Evolutionary conservation across 345 rosid genomes (phyloP), one percentile per base, ranked within the genome.

Genomic region (Eucalyptus lansdowneana): DNA sequence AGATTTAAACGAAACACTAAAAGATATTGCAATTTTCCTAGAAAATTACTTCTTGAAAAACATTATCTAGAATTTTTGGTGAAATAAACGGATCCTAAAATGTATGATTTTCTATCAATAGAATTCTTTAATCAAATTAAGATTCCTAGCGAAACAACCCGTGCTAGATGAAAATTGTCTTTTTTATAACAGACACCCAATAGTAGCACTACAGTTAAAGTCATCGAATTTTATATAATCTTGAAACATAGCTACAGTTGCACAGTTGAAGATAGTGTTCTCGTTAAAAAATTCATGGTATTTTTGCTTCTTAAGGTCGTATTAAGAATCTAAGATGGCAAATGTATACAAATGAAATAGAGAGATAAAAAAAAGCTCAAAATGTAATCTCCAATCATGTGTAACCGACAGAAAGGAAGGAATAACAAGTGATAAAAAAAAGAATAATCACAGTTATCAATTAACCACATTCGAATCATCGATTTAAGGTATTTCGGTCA

Each of bases 1-100:
- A 54, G 0, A 54, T 54, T 54, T 54, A 0, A 54, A 22, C 6
- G 0, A 54, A 8, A 54, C 27, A 54, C 11, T 0, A 8, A 22
- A 54, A 54, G 9, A 54, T 54, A 54, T 54, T 54, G 1, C 60
- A 8, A 54, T 54, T 9, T 54, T 54, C 11, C 5, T 54, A 54
- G 27, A 54, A 54, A 21, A 22, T 54, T 3, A 2, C 27, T 54
- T 22, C 5, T 54, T 54, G 27, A 54, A 54, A 54, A 22, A 21
- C 1, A 54, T 54, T 22, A 21, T 54, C 1, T 54, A 54, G 11
- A 54, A 54, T 54, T 54, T 54, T 54, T 54, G 0, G 5, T 22
- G 27, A 54, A 54, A 54, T 22, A 54, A 54, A 54, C 0, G 3
- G 25, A 54, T 3, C 11, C 60, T 14, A 69, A 69, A 69, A 15